phyloP scores from a whole-genome alignment of 768 basidiomycete genomes.

The Trametes cubensis region DNA sequence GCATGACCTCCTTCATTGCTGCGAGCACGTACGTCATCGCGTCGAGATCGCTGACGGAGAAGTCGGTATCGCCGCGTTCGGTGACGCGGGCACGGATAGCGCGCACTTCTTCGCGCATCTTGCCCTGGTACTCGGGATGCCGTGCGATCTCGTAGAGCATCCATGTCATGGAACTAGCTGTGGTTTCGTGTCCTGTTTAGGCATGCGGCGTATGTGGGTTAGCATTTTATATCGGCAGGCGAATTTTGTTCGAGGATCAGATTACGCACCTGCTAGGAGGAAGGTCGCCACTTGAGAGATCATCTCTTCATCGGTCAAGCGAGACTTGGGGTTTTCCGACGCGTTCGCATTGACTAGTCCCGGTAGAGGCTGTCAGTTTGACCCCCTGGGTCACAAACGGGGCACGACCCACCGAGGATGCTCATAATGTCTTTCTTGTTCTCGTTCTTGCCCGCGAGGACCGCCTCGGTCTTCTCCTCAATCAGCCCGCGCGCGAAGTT shows the following conservation, averaged over 20 bases:
- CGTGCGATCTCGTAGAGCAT: conserved; percentile 25
- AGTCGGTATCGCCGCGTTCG: conserved; percentile 19
- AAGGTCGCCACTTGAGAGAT: conserved; percentile 34
- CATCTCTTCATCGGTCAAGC: conserved; percentile 36
- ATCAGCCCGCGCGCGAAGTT: conserved; percentile 30
- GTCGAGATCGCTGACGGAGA: conserved; percentile 23
- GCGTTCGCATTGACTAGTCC: conserved; percentile 35
- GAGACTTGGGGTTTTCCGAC: conserved; percentile 33
- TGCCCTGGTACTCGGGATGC: conserved; percentile 12
- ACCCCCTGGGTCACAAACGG: too few species aligned
- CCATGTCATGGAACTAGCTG: conserved; percentile 36
- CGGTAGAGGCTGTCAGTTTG: not conserved
- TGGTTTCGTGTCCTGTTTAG: conserved; percentile 35
- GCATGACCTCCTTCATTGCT: conserved; percentile 28
- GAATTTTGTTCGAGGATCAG: not conserved
- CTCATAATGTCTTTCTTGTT: conserved; percentile 41
- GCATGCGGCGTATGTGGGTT: not conserved
- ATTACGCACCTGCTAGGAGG: conserved; percentile 21
- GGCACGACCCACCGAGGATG: conserved; percentile 34
- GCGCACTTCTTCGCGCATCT: conserved; percentile 21
- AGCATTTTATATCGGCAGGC: conserved; percentile 3
- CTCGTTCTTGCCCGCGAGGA: conserved; percentile 25
- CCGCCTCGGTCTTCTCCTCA: conserved; percentile 28
- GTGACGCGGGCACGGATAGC: conserved; percentile 18
- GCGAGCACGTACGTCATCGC: conserved; percentile 5